Base-by-base conservation (phyloP, 2,329 filamentous ascomycete genomes). In the Colletotrichum eleusines region DNA sequence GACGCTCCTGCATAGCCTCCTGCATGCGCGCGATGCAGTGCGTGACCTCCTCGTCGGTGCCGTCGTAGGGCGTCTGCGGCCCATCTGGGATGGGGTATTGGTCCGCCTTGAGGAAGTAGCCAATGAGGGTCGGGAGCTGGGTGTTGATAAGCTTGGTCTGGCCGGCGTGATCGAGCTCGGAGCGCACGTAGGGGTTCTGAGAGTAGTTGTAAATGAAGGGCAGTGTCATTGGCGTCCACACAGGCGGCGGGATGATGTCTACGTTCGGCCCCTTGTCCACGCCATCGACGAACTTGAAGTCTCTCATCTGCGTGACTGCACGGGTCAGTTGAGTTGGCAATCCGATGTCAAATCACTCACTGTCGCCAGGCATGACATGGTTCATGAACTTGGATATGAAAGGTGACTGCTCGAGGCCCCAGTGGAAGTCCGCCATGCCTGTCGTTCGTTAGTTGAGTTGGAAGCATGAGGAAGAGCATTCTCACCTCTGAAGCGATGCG, bases 341-440 rank as follows among this genome's bases (percentile, higher is more conserved):
- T 9, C 16, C 2, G 6, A 12, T 16, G 4, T 18, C 9, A 26
- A 58, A 20, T 1, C 1, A 59, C 81, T 57, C 83, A 93, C 93
- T 90, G 73, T 93, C 87, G 72, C 92, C 90, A 2, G 91, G 88
- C 8, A 96, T 81, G 33, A 97, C 85, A 65, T 91, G 88, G 3
- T 94, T 86, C 63, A 89, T 87, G 68, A 98, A 90, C 70, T 90
- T 89, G 40, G 86, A 86, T 76, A 94, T 89, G 78, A 97, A 93
- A 0, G 87, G 83, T 55, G 91, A 91, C 44, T 88, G 86, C 18
- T 86, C 86, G 61, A 92, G 90, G 28, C 93, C 90, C 81, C 91
- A 95, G 76, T 97, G 94, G 77, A 97, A 97, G 80, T 98, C 95
- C 11, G 94, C 91, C 74, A 97, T 86, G 40, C 88, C 89, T 89